Percentiles rank a stretch among this genome's conserved stretches.
Evolutionary conservation across 345 rosid genomes (phyloP).

Genomic region (Salix caprea): DNA sequence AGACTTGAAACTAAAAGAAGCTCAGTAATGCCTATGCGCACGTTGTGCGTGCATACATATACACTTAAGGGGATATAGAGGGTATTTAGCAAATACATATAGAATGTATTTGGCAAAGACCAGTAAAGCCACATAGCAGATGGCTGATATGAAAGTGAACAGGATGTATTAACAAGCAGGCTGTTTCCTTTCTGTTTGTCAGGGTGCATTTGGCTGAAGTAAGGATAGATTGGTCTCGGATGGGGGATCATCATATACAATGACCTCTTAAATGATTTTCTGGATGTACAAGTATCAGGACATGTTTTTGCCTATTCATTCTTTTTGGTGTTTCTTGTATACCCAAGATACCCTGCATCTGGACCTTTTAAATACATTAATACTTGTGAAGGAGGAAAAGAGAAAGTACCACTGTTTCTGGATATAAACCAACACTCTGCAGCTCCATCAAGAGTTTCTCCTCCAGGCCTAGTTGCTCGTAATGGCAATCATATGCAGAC

Average conservation of each 20-base stretch:
- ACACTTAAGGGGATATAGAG: background rate
- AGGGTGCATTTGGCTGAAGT: background rate
- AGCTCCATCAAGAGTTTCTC: slow-evolving; percentile 47
- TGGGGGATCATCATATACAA: background rate
- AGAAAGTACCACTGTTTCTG: slow-evolving; percentile 44
- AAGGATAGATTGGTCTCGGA: background rate
- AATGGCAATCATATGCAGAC: slow-evolving; percentile 28
- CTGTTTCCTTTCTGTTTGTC: background rate
- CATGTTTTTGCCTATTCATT: background rate
- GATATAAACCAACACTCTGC: slow-evolving; percentile 45
- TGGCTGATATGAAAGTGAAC: background rate
- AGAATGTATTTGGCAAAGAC: background rate
- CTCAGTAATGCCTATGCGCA: background rate
- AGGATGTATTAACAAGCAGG: background rate
- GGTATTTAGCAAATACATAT: background rate
- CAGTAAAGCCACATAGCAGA: background rate
- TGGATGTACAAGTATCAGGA: background rate
- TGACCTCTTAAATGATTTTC: background rate
- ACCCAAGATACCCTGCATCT: background rate
- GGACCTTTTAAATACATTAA: background rate
- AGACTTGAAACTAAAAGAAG: slow-evolving; percentile 2
- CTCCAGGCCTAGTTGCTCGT: slow-evolving; percentile 36
- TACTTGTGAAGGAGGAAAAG: background rate
- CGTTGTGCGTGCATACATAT: background rate
- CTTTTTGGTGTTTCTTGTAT: background rate